Evolutionary conservation across 805 yeast genomes (phyloP).

Genomic region (Teunomyces gatunensis): DNA sequence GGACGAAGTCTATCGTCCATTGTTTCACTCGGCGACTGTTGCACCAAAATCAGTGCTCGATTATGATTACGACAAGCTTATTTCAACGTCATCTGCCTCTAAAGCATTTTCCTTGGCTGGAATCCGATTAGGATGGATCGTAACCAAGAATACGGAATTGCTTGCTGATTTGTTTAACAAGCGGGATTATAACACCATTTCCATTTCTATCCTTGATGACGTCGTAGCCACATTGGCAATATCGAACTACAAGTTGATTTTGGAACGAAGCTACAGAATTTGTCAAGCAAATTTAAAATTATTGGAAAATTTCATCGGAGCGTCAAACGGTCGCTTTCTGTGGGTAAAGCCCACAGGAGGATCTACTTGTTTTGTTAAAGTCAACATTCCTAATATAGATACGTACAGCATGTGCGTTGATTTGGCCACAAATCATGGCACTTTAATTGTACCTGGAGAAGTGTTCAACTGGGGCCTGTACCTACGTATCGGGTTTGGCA

Average conservation of each 20-base stretch:
- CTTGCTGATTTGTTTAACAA: conserved; percentile 33
- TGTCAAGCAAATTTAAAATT: conserved; percentile 37
- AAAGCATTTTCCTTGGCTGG: conserved; percentile 56
- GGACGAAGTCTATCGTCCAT: conserved; percentile 56
- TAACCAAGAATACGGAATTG: conserved; percentile 29
- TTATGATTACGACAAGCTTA: conserved; percentile 39
- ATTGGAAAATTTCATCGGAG: conserved; percentile 31
- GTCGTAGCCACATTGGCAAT: conserved; percentile 43
- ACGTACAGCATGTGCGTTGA: conserved; percentile 33
- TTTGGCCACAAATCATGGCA: conserved; percentile 32
- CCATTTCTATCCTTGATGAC: conserved; percentile 49
- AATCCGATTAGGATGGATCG: conserved; percentile 52
- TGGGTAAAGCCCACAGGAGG: conserved; percentile 50
- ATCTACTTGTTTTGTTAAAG: conserved; percentile 42
- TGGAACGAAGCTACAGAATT: conserved; percentile 39
- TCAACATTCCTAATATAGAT: conserved; percentile 24
- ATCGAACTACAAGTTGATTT: conserved; percentile 27
- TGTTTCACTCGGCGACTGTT: conserved; percentile 37
- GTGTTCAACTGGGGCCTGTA: conserved; percentile 41
- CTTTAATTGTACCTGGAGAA: conserved; percentile 51
- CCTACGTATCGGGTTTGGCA: conserved; percentile 50
- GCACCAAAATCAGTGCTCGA: conserved; percentile 40
- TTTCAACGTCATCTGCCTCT: conserved; percentile 51
- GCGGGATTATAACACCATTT: conserved; percentile 52
- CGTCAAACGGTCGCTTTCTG: conserved; percentile 28